Conservation (phyloP, 2,329 filamentous ascomycete species). For the Sporothrix protearum region DNA sequence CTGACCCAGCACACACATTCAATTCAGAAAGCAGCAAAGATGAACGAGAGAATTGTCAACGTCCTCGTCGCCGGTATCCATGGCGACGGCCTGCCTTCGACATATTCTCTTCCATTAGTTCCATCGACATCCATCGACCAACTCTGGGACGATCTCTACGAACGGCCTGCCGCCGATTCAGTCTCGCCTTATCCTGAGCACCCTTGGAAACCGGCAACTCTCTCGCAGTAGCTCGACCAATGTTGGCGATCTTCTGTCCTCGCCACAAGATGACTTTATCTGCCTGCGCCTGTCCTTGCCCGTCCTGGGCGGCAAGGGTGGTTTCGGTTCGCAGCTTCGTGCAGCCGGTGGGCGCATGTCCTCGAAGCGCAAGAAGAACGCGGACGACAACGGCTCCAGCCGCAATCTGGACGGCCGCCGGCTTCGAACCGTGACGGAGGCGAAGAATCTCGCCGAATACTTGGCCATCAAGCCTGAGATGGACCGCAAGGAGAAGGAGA, state of each 20-base stretch:
- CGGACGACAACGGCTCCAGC: constrained; percentile 83
- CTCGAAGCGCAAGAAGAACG: constrained; percentile 79
- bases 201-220: constrained; percentile 71
- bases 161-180: constrained; percentile 55
- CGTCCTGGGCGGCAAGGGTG: constrained; percentile 90
- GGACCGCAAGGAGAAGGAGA: constrained; percentile 90
- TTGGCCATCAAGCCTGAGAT: constrained; percentile 94
- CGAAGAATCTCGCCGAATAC: constrained; percentile 92
- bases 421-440: constrained; percentile 87
- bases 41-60: constrained; percentile 51
- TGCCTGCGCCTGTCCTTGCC: constrained; percentile 76
- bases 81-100: constrained; percentile 78
- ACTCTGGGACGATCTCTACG: constrained; percentile 60
- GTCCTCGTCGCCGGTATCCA: constrained; percentile 81
- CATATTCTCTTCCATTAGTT: constrained; percentile 70
- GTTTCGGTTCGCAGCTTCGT: constrained; percentile 94
- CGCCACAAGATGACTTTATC: constrained; percentile 63
- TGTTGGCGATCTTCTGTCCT: constrained; percentile 60
- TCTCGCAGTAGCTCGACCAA: constrained; percentile 49
- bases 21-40: background rate
- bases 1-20: background rate
- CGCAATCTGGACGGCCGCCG: constrained; percentile 89
- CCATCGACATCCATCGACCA: constrained; percentile 62
- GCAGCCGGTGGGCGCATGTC: constrained; percentile 98
- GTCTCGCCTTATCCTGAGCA: constrained; percentile 73